Conservation (phyloP, 73 alveolate genomes). For the Blepharisma japonicum region DNA sequence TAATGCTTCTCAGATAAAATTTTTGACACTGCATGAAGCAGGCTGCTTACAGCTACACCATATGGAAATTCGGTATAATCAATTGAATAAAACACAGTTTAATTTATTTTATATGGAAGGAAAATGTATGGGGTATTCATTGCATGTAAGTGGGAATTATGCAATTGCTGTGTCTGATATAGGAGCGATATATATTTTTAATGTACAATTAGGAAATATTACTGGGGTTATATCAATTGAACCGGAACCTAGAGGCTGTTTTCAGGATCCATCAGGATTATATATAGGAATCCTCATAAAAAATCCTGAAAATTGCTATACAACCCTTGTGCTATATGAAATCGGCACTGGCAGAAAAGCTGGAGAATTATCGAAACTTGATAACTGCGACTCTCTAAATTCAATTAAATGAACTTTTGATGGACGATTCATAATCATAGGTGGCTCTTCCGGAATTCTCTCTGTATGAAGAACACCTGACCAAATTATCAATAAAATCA, state of each 20-base stretch:
- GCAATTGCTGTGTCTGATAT: background rate
- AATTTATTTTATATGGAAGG: constrained; percentile 17
- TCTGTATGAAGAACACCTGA: constrained; percentile 8
- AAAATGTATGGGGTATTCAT: background rate
- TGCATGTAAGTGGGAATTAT: constrained; percentile 12
- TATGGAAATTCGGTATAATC: background rate
- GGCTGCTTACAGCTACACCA: too few species aligned
- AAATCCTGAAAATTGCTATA: too few species aligned
- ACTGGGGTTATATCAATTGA: constrained; percentile 5
- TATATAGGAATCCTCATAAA: background rate
- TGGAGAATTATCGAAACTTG: constrained; percentile 2
- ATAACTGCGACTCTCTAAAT: background rate
- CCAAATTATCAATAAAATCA: background rate
- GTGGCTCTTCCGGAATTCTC: background rate
- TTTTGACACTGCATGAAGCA: too few species aligned
- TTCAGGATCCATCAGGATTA: constrained; percentile 15
- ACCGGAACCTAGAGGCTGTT: background rate
- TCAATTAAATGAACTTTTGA: constrained; percentile 1
- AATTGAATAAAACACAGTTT: background rate
- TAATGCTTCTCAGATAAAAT: too few species aligned
- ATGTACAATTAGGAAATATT: background rate
- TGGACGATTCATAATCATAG: background rate
- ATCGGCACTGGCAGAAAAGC: constrained; percentile 22
- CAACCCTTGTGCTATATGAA: background rate
- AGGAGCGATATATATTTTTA: constrained; percentile 9